Conservation (phyloP, 768 basidiomycete species). For the Termitomyces sp. region DNA sequence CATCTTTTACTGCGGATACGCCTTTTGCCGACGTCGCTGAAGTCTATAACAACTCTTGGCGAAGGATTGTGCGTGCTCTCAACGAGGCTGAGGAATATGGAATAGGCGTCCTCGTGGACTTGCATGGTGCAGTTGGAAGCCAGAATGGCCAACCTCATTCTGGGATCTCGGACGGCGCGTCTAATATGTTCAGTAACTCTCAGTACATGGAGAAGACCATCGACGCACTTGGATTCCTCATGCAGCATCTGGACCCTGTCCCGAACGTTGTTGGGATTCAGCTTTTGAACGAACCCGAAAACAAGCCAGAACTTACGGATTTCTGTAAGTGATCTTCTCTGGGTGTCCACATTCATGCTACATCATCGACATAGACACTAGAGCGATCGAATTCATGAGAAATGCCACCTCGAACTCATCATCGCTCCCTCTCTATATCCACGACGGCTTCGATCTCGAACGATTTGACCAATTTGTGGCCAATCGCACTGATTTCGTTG, state of each 20-base stretch:
- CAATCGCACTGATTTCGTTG: constrained; percentile 54
- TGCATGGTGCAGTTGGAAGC: constrained; percentile 74
- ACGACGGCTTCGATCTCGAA: constrained; percentile 62
- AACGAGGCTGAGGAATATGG: constrained; percentile 53
- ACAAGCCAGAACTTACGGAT: constrained; percentile 41
- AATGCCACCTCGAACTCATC: constrained; percentile 26
- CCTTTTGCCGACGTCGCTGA: constrained; percentile 51
- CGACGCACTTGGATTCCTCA: constrained; percentile 44
- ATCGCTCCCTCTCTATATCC: constrained; percentile 60
- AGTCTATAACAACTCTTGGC: constrained; percentile 68
- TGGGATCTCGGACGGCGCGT: constrained; percentile 53
- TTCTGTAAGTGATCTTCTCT: constrained; percentile 35
- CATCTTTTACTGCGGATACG: constrained; percentile 56
- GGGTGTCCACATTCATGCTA: constrained; percentile 4
- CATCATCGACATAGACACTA: constrained; percentile 36
- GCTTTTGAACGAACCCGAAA: constrained; percentile 55
- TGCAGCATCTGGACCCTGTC: constrained; percentile 34
- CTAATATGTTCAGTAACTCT: constrained; percentile 42
- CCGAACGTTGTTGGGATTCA: constrained; percentile 62
- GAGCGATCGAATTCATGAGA: constrained; percentile 48
- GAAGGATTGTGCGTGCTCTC: constrained; percentile 57
- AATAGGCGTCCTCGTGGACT: constrained; percentile 67
- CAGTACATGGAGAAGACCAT: constrained; percentile 50
- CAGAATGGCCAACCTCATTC: constrained; percentile 73
- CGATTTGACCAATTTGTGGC: constrained; percentile 49